These are phyloP conservation scores for Xanthoparmelia taractica DNA, from an alignment of 495 filamentous ascomycete genomes.

Conservation along the genomic window DNA sequence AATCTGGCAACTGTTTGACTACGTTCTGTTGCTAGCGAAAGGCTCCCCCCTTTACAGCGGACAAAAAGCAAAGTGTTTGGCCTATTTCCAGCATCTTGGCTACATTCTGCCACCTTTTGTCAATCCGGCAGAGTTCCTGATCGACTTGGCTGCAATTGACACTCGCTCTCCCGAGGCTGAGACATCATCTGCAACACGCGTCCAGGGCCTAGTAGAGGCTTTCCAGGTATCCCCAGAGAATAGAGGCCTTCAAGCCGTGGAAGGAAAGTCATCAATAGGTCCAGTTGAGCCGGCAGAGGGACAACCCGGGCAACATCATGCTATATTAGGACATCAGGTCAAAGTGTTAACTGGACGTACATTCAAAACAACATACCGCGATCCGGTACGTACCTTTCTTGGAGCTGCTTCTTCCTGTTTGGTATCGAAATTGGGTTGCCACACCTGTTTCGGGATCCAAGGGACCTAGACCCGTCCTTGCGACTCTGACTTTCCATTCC, in stretches of 20 bases:
- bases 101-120: constrained; percentile 55
- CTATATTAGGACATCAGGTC: constrained; percentile 52
- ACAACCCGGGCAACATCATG: constrained; percentile 24
- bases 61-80: constrained; percentile 40
- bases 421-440: too few relatives aligned
- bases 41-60: constrained; percentile 62
- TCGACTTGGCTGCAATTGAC: constrained; percentile 64
- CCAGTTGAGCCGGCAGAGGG: neutral
- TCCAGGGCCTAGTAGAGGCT: constrained; percentile 45
- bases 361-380: constrained; percentile 57
- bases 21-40: constrained; percentile 53
- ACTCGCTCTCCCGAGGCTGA: constrained; percentile 56
- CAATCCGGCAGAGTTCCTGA: constrained; percentile 66
- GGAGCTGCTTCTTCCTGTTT: too few relatives aligned
- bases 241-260: constrained; percentile 19
- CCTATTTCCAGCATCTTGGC: constrained; percentile 51
- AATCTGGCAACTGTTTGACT: constrained; percentile 68
- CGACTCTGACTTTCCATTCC: too few relatives aligned
- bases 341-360: constrained; percentile 57
- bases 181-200: constrained; percentile 45
- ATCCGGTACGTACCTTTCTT: constrained; percentile 38
- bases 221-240: constrained; percentile 39
- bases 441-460: too few relatives aligned
- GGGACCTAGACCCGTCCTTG: too few relatives aligned
- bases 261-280: constrained; percentile 10